Base-by-base conservation (phyloP, 345 rosid species). In the Acer negundo region DNA sequence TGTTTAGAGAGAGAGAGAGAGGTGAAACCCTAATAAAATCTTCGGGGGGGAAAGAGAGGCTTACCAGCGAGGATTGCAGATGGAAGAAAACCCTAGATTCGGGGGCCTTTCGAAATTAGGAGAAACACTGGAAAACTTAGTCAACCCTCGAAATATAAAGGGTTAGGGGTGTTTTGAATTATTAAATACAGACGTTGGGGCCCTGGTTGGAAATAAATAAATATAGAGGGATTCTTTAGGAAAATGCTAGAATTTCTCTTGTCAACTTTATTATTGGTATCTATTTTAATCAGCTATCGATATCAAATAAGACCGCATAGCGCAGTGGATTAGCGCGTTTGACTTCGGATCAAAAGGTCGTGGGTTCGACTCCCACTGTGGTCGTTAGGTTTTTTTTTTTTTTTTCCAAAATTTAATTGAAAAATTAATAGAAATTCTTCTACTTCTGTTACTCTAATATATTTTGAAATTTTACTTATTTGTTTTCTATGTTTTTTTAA, bases 321-420 rank as follows among this genome's bases (percentile, higher is more conserved):
- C 94, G 96, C 94, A 92, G 96, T 92, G 94, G 94, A 92, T 92
- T 92, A 91, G 96, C 92, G 96, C 96, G 94, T 94, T 91, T 91
- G 97, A 92, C 97, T 95, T 95, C 94, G 98, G 95, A 92, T 95
- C 97, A 93, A 90, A 90, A 93, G 97, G 97, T 93, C 97, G 97
- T 90, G 93, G 91, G 93, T 88, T 93, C 97, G 97, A 91, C 92
- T 85, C 88, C 90, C 94, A 90, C 92, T 91, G 94, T 90, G 88
- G 94, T 90, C 92, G 88, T 19, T n/a, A 19, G 15, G 35, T 0
- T 0, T 55, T 16, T 1, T 17, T 15, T 1, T 2, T 55, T 56
- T n/a, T 17, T 56, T 16, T 17, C 22, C 61, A 56, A 16, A 56
- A 56, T 9, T 46, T 46, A 46, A 9, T 46, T 46, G 3, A 46